Conservation (phyloP, 192 early-diverging fungal genomes). For the Backusella macrospora region DNA sequence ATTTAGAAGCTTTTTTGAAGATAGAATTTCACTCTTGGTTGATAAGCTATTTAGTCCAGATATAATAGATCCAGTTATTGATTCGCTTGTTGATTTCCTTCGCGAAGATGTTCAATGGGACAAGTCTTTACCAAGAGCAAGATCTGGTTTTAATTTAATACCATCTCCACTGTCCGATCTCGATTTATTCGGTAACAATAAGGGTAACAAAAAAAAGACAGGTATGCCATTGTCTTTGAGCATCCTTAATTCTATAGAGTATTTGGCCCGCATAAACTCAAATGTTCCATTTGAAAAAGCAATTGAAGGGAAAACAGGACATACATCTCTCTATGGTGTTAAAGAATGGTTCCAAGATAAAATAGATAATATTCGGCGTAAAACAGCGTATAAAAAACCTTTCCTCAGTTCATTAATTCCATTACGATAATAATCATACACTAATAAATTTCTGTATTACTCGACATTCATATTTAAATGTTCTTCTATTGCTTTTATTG, state of each 20-base stretch:
- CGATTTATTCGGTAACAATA: not conserved
- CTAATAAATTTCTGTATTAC: not conserved
- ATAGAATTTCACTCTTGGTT: not conserved
- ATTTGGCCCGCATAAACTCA: constrained; percentile 17
- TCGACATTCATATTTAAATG: too few species aligned
- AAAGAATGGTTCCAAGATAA: constrained; percentile 35
- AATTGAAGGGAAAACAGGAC: constrained; percentile 25
- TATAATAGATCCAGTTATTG: constrained; percentile 21
- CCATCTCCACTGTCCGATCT: not conserved
- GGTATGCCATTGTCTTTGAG: constrained; percentile 5
- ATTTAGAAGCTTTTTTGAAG: constrained; percentile 17
- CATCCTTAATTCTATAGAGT: constrained; percentile 7
- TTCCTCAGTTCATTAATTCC: not conserved
- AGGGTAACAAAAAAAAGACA: not conserved
- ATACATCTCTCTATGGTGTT: constrained; percentile 30
- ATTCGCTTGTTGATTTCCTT: constrained; percentile 21
- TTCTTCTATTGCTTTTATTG: too few species aligned
- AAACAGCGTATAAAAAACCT: not conserved
- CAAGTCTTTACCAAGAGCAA: constrained; percentile 15
- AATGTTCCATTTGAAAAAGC: constrained; percentile 17
- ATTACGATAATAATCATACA: not conserved
- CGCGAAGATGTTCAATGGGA: constrained; percentile 36
- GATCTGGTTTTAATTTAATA: constrained; percentile 16
- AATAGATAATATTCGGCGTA: not conserved
- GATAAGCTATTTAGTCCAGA: constrained; percentile 17